phyloP scores from a whole-genome alignment of 208 protist species.

The Jaenimonas drosophilae region DNA sequence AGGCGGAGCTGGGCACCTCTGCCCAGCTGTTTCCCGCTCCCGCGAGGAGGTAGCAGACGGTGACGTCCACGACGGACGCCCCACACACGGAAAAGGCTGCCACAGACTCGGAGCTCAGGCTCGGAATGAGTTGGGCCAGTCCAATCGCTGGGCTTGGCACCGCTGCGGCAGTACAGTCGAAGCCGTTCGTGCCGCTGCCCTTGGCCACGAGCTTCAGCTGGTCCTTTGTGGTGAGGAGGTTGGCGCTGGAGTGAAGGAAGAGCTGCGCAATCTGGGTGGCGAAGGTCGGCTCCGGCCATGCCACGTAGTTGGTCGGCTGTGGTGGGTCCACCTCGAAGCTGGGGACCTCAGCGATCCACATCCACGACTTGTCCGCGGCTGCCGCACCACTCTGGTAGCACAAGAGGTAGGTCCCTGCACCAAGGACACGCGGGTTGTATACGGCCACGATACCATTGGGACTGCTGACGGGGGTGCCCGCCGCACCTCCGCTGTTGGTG shows the following conservation, averaged over 20 bases:
- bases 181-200: conserved; percentile 11
- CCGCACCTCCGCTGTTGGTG: conserved; percentile 15
- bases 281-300: conserved; percentile 34
- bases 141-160: conserved; percentile 24
- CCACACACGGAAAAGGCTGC: conserved; percentile 56
- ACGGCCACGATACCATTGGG: conserved; percentile 29
- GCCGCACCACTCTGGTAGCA: conserved; percentile 84
- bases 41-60: conserved; percentile 62
- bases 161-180: conserved; percentile 45
- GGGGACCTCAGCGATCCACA: conserved; percentile 36
- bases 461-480: conserved; percentile 33
- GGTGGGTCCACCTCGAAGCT: conserved; percentile 59
- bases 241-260: conserved; percentile 22
- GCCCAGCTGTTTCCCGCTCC: conserved; percentile 32
- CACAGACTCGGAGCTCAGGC: conserved; percentile 25
- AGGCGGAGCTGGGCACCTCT: conserved; percentile 80
- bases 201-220: conserved; percentile 41
- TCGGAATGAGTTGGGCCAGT: conserved; percentile 14
- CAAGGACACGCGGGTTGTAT: conserved; percentile 61
- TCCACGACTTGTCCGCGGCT: conserved; percentile 28
- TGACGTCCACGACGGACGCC: conserved; percentile 24
- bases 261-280: conserved; percentile 41
- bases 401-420: conserved; percentile 55
- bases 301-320: conserved; percentile 38
- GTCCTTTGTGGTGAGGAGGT: conserved; percentile 23